phyloP scores from a whole-genome alignment of 2,329 filamentous ascomycete genomes.

The Ustulina deusta region DNA sequence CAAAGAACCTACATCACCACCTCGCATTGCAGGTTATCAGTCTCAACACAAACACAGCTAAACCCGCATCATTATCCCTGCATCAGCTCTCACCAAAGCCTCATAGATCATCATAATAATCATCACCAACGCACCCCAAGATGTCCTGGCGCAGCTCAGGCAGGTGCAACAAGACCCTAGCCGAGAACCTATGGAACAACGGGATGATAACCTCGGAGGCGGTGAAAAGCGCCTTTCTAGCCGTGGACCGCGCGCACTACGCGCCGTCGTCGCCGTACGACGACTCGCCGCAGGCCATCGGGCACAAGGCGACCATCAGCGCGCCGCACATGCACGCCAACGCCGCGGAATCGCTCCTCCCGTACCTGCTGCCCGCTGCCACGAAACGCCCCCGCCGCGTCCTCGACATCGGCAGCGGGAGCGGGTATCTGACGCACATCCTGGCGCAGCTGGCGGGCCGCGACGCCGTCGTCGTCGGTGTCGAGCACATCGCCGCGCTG shows the following conservation, averaged over 20 bases:
- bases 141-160: slow-evolving; percentile 96
- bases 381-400: slow-evolving; percentile 60
- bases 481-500: slow-evolving; percentile 78
- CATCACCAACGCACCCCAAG: slow-evolving; percentile 40
- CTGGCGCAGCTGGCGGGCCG: slow-evolving; percentile 79
- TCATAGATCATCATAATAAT: neutral
- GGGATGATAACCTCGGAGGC: slow-evolving; percentile 77
- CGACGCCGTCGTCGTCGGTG: slow-evolving; percentile 69
- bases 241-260: slow-evolving; percentile 89
- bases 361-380: slow-evolving; percentile 55
- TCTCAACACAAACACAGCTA: neutral
- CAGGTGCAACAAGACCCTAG: slow-evolving; percentile 76
- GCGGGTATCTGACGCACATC: slow-evolving; percentile 88
- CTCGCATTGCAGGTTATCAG: neutral
- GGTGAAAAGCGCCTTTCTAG: slow-evolving; percentile 84
- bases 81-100: neutral
- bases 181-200: slow-evolving; percentile 80
- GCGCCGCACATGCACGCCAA: slow-evolving; percentile 72
- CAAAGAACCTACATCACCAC: neutral
- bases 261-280: slow-evolving; percentile 76
- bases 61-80: neutral
- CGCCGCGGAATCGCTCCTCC: slow-evolving; percentile 63
- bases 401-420: slow-evolving; percentile 80
- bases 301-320: slow-evolving; percentile 67
- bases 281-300: slow-evolving; percentile 68